These are phyloP conservation scores for Spergularia bocconei DNA, from an alignment of 148 eudicot species.

Conservation along the genomic window DNA sequence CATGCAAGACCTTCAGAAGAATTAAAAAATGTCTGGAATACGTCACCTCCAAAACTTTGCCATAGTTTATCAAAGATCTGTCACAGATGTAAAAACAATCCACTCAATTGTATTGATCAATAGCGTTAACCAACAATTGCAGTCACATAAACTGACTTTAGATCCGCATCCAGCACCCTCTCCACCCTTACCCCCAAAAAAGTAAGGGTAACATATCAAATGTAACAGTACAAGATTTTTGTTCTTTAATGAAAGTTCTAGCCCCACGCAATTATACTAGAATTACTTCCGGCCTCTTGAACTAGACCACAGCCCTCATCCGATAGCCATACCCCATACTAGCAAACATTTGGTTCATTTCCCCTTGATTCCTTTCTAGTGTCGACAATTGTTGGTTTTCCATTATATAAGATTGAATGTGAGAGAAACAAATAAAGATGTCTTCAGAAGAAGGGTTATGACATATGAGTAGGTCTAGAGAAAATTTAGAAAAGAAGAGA, in stretches of 20 bases:
- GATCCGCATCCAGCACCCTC: background rate
- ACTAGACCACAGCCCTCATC: background rate
- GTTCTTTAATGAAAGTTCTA: background rate
- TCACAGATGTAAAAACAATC: slow-evolving; percentile 14
- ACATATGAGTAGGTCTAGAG: no score
- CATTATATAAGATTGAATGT: background rate
- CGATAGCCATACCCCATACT: background rate
- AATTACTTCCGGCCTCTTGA: background rate
- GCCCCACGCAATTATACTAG: background rate
- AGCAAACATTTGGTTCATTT: background rate
- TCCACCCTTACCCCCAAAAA: background rate
- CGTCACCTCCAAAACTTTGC: slow-evolving; percentile 96
- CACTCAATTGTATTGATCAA: background rate
- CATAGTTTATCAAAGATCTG: slow-evolving; percentile 97
- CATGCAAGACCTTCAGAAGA: slow-evolving; percentile 79
- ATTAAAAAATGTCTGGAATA: slow-evolving; percentile 75
- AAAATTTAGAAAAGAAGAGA: no score
- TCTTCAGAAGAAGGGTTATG: no score
- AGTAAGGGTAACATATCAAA: background rate
- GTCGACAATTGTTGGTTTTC: background rate
- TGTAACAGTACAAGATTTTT: background rate
- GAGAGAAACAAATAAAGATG: background rate
- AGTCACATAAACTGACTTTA: background rate
- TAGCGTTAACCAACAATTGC: slow-evolving; percentile 2
- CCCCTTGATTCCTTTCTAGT: background rate